Evolutionary conservation across 148 eudicot genomes (phyloP), one percentile per base, ranked within the genome.

Genomic region (Chenopodium suecicum): DNA sequence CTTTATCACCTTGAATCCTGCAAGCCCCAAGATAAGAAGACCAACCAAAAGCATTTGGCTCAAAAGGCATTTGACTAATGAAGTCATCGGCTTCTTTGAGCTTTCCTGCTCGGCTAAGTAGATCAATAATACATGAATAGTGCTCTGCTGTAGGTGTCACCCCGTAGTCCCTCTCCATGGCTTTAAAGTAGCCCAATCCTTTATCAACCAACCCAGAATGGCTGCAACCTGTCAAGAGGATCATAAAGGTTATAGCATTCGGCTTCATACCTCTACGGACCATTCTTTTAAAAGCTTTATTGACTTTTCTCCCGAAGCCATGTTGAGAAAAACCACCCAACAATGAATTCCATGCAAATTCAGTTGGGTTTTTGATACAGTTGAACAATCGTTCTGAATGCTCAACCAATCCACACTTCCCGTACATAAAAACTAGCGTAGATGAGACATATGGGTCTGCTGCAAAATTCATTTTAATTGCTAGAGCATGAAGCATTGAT

Each of bases 21-120:
- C 91, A 91, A 44, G 88, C 90, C 37, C 80, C 89, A 19, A 91
- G 89, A 77, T 86, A 89, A 54, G 91, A 89, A 80, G 87, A 84
- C 90, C 91, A 88, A 14, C 85, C 88, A 71, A 84, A 87, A 67
- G 89, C 86, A 81, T 86, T 88, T 79, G 91, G 94, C 81, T 86
- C 88, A 74, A 88, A 85, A 11, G 94, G 92, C 94, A 91, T 91
- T 23, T 48, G 48, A 23, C 73, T 76, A 46, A 89, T 87, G 78
- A 91, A 82, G 29, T 81, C 83, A 64, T 88, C 89, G 9, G 90
- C 89, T 70, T 87, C 87, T 56, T 84, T 78, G 23, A 91, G 85
- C 87, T 84, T 85, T 67, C 94, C 94, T 76, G 89, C 88, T 74
- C 94, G 85, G 32, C 87, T 83, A 32, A 89, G 84, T 73, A 91